A percentile compares a stretch with the other conserved stretches of the same genome.
phyloP scores from a whole-genome alignment of 208 protist genomes.

The Polymyxa betae region DNA sequence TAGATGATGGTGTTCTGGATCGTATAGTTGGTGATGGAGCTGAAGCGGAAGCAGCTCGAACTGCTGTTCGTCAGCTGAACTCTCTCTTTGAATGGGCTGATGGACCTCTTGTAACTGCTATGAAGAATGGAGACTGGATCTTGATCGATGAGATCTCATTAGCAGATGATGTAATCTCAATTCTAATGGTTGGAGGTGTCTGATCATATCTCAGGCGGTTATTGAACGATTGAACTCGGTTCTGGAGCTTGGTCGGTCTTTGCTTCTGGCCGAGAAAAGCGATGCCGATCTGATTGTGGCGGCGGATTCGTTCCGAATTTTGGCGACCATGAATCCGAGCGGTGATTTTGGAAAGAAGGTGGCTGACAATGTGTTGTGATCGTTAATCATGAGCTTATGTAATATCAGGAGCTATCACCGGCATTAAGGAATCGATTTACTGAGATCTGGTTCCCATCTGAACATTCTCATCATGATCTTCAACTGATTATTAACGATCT shows the following conservation, averaged over 20 bases:
- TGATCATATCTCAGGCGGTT: conserved; percentile 84
- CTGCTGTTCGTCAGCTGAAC: not conserved
- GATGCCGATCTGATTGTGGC: conserved; percentile 62
- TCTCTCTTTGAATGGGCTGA: conserved; percentile 97
- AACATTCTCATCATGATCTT: not conserved
- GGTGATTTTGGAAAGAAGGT: conserved; percentile 99
- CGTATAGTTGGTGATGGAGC: not conserved
- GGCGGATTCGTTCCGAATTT: conserved; percentile 84
- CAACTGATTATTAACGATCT: conserved; percentile 23
- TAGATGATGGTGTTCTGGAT: not conserved
- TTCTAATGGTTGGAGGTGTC: not conserved
- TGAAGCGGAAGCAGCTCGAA: not conserved
- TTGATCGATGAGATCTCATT: conserved; percentile 99
- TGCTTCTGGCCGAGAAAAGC: conserved; percentile 95
- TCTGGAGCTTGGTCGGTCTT: conserved; percentile 91
- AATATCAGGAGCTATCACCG: conserved; percentile 91
- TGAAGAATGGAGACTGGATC: conserved; percentile 95
- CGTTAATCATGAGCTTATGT: not conserved
- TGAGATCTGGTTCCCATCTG: conserved; percentile 75
- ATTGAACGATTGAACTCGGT: conserved; percentile 99
- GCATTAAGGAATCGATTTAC: conserved; percentile 99
- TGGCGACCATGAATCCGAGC: conserved; percentile 99
- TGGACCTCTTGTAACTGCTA: conserved; percentile 96
- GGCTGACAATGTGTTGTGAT: not conserved
- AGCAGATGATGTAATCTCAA: conserved; percentile 62